Conservation (phyloP, 257 asterid genomes). For the Catharanthus roseus region DNA sequence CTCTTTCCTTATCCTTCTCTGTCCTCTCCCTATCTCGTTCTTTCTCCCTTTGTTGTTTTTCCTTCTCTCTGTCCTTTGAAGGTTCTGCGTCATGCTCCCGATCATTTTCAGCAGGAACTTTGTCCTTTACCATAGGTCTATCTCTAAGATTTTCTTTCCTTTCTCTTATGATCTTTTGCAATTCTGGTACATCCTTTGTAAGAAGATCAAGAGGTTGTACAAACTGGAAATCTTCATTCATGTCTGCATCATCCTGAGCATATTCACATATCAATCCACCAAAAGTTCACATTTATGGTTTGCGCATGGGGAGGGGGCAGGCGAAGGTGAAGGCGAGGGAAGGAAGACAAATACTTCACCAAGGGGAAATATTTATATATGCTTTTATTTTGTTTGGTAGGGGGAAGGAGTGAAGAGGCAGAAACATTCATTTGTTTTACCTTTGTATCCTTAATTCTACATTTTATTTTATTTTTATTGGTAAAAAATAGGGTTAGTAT, state of each 20-base stretch:
- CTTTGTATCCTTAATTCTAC: no score
- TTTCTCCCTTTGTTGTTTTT: constrained; percentile 57
- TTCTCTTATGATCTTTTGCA: constrained; percentile 70
- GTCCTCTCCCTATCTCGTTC: constrained; percentile 49
- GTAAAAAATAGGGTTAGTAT: no score
- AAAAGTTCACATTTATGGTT: no score
- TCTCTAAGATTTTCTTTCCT: constrained; percentile 62
- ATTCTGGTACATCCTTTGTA: constrained; percentile 74
- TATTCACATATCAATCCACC: constrained; percentile 29
- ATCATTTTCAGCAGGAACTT: constrained; percentile 47
- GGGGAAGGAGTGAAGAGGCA: no score
- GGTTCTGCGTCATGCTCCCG: constrained; percentile 50
- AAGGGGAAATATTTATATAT: no score
- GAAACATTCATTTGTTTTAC: no score
- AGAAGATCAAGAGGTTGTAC: constrained; percentile 85
- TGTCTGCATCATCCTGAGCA: constrained; percentile 69
- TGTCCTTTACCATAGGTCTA: constrained; percentile 61
- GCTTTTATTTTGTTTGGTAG: no score
- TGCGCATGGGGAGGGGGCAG: no score
- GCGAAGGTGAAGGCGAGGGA: no score
- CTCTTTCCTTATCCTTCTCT: constrained; percentile 52
- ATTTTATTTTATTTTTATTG: no score
- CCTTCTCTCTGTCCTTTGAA: constrained; percentile 41
- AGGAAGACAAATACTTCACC: no score
- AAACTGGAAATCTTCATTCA: constrained; percentile 81